Evolutionary conservation across 129 eudicot genomes (phyloP), one percentile per base, ranked within the genome.

Genomic region (Solidago caesia): DNA sequence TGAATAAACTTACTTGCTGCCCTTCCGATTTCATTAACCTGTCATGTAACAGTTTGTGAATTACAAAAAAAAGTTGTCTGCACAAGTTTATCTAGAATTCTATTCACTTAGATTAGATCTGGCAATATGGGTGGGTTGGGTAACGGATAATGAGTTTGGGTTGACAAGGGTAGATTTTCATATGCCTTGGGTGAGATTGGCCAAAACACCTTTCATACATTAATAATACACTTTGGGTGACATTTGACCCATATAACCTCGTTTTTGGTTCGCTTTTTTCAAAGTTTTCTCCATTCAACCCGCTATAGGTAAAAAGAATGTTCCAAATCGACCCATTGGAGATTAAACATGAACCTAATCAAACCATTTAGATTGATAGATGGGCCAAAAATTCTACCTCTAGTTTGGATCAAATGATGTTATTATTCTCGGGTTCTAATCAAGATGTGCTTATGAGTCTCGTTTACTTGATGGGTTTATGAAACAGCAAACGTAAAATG

Each of bases 1-100:
- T 75, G 92, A 25, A 90, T 93, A 82, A 90, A 88, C 0, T 79
- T 78, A 69, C 92, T 90, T 21, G 89, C 96, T 5, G 85, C 91
- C 68, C 70, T 80, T 3, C 96, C 97, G 3, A 93, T 90, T 14
- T 65, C 83, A 64, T 73, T 85, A 4, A 88, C 92, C 96, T 93
- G 87, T 41, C 55, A 70, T 42, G 47, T 3, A 52, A 27, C 10
- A 21, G 39, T 33, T 33, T 33, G 39, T 33, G 2, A 1, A 33
- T 33, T 33, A 27, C 60, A 63, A 71, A 42, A 5, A 64, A 14
- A 64, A 42, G 51, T 41, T 43, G 70, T 42, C 26, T 64, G 70
- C 70, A 64, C 3, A 12, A 64, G 7, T 64, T 14, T 44, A 42
- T 12, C 8, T 33, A 62, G 4, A 13, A 44, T 41, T 42, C 26